phyloP scores from a whole-genome alignment of 1,284 basidiomycete genomes.

The Moesziomyces antarcticus region DNA sequence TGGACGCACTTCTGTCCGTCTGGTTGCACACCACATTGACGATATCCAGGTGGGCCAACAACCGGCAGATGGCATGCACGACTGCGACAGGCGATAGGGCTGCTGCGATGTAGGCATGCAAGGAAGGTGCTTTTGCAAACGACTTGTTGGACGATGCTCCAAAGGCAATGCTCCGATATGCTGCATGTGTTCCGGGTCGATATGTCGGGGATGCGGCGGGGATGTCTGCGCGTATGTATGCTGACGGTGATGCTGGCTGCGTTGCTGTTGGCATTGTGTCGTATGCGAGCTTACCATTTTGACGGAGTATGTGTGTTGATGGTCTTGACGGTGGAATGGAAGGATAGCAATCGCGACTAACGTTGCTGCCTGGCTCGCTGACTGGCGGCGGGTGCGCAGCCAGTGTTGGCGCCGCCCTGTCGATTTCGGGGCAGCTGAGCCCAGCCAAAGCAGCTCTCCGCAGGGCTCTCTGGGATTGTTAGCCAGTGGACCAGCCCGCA shows the following conservation, averaged over 20 bases:
- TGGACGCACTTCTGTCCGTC: too few species aligned
- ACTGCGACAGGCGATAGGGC: too few species aligned
- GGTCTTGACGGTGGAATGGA: conserved; percentile 51
- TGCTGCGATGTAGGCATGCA: background rate
- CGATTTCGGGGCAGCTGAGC: background rate
- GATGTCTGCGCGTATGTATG: background rate
- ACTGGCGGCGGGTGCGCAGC: too few species aligned
- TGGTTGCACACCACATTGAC: too few species aligned
- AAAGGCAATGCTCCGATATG: too few species aligned
- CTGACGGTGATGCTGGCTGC: conserved; percentile 23
- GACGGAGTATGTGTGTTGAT: conserved; percentile 47
- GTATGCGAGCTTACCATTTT: conserved; percentile 50
- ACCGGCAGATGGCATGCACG: too few species aligned
- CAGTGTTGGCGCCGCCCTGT: background rate
- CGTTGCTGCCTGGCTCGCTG: conserved; percentile 2
- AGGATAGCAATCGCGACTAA: conserved; percentile 17
- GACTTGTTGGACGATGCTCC: too few species aligned
- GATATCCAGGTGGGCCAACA: too few species aligned
- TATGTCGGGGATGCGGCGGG: background rate
- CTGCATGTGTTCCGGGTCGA: too few species aligned
- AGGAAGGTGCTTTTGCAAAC: too few species aligned
- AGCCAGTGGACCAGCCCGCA: background rate
- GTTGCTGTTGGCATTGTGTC: conserved; percentile 8
- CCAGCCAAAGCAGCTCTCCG: too few species aligned
- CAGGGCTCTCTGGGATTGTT: background rate